A percentile compares a stretch with the other conserved stretches of the same genome.
Conservation (phyloP, 768 basidiomycete genomes). For the Solioccasus polychromus region DNA sequence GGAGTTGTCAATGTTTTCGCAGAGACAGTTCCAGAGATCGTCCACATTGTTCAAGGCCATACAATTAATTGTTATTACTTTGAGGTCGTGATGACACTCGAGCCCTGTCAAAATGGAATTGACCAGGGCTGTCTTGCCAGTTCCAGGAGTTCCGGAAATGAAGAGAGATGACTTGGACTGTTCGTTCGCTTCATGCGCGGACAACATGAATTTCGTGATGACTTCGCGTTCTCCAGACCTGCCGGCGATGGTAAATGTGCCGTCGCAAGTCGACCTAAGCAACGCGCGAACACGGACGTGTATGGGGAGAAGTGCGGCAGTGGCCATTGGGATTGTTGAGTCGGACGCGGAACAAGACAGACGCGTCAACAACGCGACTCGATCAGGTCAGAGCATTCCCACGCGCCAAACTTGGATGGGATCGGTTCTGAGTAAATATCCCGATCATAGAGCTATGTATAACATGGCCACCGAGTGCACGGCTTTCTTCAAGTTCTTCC, state of each 20-base stretch:
- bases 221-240: conserved; percentile 60
- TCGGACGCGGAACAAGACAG: conserved; percentile 39
- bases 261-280: conserved; percentile 69
- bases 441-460: too few species aligned
- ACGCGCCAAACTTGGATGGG: conserved; percentile 1
- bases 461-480: neutral
- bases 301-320: conserved; percentile 41
- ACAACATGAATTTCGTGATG: conserved; percentile 57
- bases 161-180: conserved; percentile 56
- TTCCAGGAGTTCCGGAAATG: conserved; percentile 91
- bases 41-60: conserved; percentile 72
- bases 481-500: neutral
- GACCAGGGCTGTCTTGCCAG: conserved; percentile 87
- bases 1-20: conserved; percentile 47
- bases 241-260: conserved; percentile 54
- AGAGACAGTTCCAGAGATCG: conserved; percentile 66
- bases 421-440: too few species aligned
- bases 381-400: conserved; percentile 19
- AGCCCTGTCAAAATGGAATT: conserved; percentile 56
- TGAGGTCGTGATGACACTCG: conserved; percentile 38
- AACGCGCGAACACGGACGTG: conserved; percentile 64
- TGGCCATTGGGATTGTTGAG: conserved; percentile 60
- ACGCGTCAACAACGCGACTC: conserved; percentile 33
- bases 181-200: conserved; percentile 38
- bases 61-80: conserved; percentile 68